Evolutionary conservation across 306 rosid genomes (phyloP).

Genomic region (Inga laurina): DNA sequence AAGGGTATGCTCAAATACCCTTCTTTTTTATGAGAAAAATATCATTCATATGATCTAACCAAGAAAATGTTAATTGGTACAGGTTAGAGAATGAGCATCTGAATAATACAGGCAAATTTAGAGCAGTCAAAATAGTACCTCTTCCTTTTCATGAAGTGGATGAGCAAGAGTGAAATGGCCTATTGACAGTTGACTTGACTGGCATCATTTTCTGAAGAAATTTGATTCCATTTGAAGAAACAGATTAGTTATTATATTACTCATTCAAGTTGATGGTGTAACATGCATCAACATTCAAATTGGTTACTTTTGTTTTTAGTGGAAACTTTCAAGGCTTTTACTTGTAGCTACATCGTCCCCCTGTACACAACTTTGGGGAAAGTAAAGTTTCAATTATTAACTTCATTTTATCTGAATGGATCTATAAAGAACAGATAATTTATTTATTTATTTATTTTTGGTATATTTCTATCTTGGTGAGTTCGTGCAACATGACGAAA

Average conservation of each 20-base stretch:
- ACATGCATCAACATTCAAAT: conserved; percentile 53
- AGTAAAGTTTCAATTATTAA: conserved; percentile 26
- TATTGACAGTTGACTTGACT: conserved; percentile 34
- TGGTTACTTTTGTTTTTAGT: conserved; percentile 29
- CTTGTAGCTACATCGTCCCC: conserved; percentile 31
- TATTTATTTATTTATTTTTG: background rate
- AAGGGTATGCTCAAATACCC: background rate
- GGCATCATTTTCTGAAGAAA: conserved; percentile 43
- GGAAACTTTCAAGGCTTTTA: background rate
- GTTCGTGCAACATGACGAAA: too few species aligned
- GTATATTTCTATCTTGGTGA: background rate
- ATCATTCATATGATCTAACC: conserved; percentile 8
- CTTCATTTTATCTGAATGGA: background rate
- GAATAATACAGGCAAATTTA: conserved; percentile 95
- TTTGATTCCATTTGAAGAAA: conserved; percentile 27
- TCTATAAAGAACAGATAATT: background rate
- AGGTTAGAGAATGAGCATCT: conserved; percentile 99
- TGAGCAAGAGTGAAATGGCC: conserved; percentile 61
- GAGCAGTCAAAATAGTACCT: conserved; percentile 95
- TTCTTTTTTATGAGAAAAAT: background rate
- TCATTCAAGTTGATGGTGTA: conserved; percentile 58
- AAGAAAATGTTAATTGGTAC: conserved; percentile 30
- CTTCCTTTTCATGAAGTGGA: conserved; percentile 98
- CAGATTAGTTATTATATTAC: conserved; percentile 33
- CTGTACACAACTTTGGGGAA: conserved; percentile 51